Percentiles rank a stretch among this genome's conserved stretches.
Evolutionary conservation across 2,329 filamentous ascomycete species (phyloP).

Genomic region (Epichloe hybrida): DNA sequence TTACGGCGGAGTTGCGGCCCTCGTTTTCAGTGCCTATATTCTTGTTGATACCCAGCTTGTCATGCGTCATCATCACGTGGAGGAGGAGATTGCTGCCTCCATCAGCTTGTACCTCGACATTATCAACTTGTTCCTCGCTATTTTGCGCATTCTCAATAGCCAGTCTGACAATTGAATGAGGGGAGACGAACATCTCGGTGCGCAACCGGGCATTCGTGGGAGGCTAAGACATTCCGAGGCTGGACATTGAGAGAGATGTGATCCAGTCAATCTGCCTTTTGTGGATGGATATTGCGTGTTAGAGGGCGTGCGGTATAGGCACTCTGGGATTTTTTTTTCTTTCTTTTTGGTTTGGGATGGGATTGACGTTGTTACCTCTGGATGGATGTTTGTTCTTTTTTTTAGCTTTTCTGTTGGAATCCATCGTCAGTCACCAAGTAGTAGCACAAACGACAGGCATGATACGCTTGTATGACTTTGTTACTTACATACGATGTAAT

Average conservation of each 20-base stretch:
- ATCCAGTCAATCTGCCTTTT: neutral
- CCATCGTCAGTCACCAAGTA: neutral
- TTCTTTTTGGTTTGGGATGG: neutral
- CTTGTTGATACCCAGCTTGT: conserved; percentile 93
- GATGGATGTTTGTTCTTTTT: neutral
- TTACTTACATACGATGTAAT: too few species aligned
- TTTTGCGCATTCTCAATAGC: conserved; percentile 90
- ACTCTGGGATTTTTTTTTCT: too few species aligned
- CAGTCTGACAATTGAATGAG: conserved; percentile 73
- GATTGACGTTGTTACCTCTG: neutral
- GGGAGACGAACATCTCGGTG: neutral
- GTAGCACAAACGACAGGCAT: neutral
- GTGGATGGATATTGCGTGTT: too few species aligned
- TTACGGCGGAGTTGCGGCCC: conserved; percentile 67
- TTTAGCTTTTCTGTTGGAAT: neutral
- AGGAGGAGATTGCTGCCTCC: conserved; percentile 91
- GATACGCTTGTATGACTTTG: too few species aligned
- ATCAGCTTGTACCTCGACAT: conserved; percentile 94
- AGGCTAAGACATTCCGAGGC: neutral
- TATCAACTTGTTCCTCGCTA: conserved; percentile 93
- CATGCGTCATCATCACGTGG: conserved; percentile 90
- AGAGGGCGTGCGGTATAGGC: too few species aligned
- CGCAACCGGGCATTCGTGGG: neutral
- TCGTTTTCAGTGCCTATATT: conserved; percentile 91
- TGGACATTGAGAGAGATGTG: neutral